Evolutionary conservation across 805 yeast species (phyloP).

Genomic region (Komagataella phaffii): DNA sequence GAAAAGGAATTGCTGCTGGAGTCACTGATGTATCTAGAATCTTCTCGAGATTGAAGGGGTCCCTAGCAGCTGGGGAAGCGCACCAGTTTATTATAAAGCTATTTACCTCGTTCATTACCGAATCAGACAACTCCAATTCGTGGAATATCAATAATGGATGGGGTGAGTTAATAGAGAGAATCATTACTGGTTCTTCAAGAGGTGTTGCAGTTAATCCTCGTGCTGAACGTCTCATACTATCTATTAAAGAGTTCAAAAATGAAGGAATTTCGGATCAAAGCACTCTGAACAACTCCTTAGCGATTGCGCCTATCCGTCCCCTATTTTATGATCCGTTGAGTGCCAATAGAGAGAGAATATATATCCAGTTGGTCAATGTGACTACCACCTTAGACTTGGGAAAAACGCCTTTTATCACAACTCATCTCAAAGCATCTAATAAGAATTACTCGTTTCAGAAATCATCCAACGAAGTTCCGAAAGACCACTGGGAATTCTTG

Average conservation of each 20-base stretch:
- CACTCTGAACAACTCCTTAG: neutral
- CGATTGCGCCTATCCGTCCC: conserved; percentile 48
- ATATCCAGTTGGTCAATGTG: conserved; percentile 43
- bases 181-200: conserved; percentile 56
- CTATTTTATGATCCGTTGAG: conserved; percentile 53
- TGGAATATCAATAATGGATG: conserved; percentile 48
- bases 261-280: conserved; percentile 13
- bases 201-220: conserved; percentile 78
- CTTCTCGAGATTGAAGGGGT: conserved; percentile 51
- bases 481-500: conserved; percentile 52
- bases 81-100: conserved; percentile 61
- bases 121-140: conserved; percentile 18
- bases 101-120: conserved; percentile 53
- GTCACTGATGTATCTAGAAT: conserved; percentile 74
- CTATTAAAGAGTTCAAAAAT: conserved; percentile 61
- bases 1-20: conserved; percentile 82
- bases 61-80: conserved; percentile 45
- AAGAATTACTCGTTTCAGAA: conserved; percentile 43
- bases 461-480: conserved; percentile 47
- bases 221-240: conserved; percentile 55
- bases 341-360: conserved; percentile 44
- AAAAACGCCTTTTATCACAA: conserved; percentile 31
- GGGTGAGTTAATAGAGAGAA: conserved; percentile 78
- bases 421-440: conserved; percentile 40
- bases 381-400: conserved; percentile 6